Evolutionary conservation across 2,329 filamentous ascomycete genomes (phyloP).

Genomic region (Malbranchea cinnamomea): DNA sequence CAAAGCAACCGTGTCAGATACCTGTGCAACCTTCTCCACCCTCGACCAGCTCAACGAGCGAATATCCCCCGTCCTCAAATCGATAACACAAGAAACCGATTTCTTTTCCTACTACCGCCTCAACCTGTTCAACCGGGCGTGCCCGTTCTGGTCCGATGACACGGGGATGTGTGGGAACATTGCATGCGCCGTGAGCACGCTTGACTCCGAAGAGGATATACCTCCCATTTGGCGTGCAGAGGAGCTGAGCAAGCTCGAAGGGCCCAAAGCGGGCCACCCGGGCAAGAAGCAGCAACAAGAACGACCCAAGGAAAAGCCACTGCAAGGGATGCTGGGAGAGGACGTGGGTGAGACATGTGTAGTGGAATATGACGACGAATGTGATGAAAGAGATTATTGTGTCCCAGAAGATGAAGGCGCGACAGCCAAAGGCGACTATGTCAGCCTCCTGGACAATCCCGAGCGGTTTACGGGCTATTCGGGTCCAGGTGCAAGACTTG

Average conservation of each 20-base stretch:
- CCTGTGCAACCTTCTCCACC: conserved; percentile 83
- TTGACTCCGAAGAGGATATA: conserved; percentile 91
- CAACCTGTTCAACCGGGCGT: conserved; percentile 86
- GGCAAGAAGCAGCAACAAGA: conserved; percentile 58
- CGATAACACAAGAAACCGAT: conserved; percentile 75
- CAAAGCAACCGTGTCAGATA: conserved; percentile 77
- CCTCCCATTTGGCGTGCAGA: conserved; percentile 81
- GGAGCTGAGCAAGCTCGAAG: conserved; percentile 82
- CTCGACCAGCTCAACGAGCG: conserved; percentile 71
- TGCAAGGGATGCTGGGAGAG: conserved; percentile 71
- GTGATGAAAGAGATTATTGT: conserved; percentile 92
- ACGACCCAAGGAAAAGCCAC: conserved; percentile 51
- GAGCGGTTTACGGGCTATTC: conserved; percentile 92
- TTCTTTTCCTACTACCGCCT: conserved; percentile 97
- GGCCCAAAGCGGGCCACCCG: conserved; percentile 80
- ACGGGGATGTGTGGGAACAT: conserved; percentile 94
- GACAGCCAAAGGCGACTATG: conserved; percentile 82
- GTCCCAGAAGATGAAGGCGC: conserved; percentile 87
- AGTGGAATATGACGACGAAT: conserved; percentile 93
- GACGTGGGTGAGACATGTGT: conserved; percentile 90
- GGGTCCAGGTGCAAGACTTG: conserved; percentile 68
- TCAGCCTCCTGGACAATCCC: conserved; percentile 82
- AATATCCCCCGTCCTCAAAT: conserved; percentile 61
- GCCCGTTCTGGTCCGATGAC: conserved; percentile 91
- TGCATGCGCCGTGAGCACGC: conserved; percentile 84